Base-by-base conservation (phyloP, 1,139 yeast genomes). In the Geotrichum klebahnii region DNA sequence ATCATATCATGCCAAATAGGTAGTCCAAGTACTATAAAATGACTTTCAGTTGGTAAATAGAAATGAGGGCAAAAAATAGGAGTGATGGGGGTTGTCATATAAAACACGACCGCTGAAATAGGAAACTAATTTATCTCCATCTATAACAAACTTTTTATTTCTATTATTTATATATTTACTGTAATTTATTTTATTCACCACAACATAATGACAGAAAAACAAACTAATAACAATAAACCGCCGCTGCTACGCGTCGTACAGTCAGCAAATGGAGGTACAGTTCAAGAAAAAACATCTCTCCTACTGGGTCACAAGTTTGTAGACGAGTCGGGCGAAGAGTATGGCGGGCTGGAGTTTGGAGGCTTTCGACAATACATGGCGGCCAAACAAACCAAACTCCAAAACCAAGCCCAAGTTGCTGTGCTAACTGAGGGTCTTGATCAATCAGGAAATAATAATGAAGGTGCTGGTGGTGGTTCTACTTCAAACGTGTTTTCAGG, bases 281-380 rank as follows among this genome's bases (percentile, higher is more conserved):
- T 57, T n/a, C 57, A 49, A 29, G 51, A 44, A 6, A 43, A 34
- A 22, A 55, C 61, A 9, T 50, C 55, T 23, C 54, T 44, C 40
- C 53, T 61, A 3, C 53, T 57, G 10, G 48, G 55, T 3, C 62
- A 57, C 48, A 42, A 53, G 26, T 59, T 57, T 33, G 36, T 29
- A 6, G 57, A 55, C 33, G 67, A 66, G 24, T 59, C 57, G 14
- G 63, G 60, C 3, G 53, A 54, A 5, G 67, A 61, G 10, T 67
- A 71, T 20, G 75, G 73, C 1, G 71, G 71, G 10, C 78, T 77
- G 50, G 71, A 68, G n/a, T 86, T 84, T 70, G 89, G 87, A 4
- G 90, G 81, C 55, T 85, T 79, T 62, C 79, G 69, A 3, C 71
- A 79, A 1, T 90, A 90, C 61, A 84, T 89, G 59, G 73, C 72